Evolutionary conservation across 345 rosid species (phyloP).

Genomic region (Syzygium jambos): DNA sequence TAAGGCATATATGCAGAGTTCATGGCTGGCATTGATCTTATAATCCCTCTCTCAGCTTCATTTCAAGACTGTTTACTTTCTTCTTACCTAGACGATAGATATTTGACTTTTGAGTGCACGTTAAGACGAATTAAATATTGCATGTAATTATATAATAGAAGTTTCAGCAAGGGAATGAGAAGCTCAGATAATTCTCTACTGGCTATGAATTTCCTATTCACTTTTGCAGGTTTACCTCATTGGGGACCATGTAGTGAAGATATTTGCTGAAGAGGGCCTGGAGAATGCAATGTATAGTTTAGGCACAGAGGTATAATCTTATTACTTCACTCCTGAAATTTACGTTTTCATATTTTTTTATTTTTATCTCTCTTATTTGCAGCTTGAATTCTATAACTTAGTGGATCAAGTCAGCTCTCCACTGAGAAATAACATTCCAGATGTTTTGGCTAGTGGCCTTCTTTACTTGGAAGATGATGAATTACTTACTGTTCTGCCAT

Average conservation of each 20-base stretch:
- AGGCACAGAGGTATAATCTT: slow-evolving; percentile 71
- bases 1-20: neutral
- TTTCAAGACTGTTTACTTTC: neutral
- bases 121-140: neutral
- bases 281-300: slow-evolving; percentile 71
- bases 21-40: neutral
- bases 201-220: neutral
- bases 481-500: slow-evolving; percentile 47
- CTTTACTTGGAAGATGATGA: slow-evolving; percentile 55
- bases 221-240: slow-evolving; percentile 68
- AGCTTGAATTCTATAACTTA: slow-evolving; percentile 78
- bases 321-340: neutral
- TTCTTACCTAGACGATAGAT: neutral
- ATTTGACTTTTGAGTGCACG: neutral
- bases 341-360: slow-evolving; percentile 1
- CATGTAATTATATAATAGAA: neutral
- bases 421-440: slow-evolving; percentile 59
- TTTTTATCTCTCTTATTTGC: slow-evolving; percentile 20
- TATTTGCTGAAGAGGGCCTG: slow-evolving; percentile 78
- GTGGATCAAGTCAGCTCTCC: slow-evolving; percentile 42
- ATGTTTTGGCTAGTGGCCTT: slow-evolving; percentile 71
- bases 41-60: neutral
- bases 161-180: neutral
- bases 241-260: slow-evolving; percentile 60
- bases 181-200: neutral